Conservation (phyloP, 2,329 filamentous ascomycete genomes). For the Aspergillus pseudotamarii region DNA sequence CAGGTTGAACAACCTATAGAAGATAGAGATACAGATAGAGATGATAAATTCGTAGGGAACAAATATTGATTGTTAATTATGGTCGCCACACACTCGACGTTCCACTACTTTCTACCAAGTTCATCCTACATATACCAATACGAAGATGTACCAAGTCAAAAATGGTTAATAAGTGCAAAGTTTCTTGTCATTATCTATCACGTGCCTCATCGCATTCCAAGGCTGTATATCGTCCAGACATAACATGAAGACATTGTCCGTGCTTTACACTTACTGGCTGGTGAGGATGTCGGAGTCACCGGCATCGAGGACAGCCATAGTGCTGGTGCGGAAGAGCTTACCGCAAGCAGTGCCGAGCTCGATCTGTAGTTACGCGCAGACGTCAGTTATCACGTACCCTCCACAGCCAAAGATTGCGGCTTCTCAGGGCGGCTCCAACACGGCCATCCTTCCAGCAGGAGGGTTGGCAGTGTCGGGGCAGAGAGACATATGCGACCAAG, state of each 20-base stretch:
- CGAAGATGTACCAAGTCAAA: background rate
- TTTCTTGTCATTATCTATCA: conserved; percentile 29
- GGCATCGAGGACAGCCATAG: conserved; percentile 95
- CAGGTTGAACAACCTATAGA: background rate
- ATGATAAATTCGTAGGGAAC: background rate
- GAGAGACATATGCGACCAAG: conserved; percentile 7
- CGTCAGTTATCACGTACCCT: conserved; percentile 56
- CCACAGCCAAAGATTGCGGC: conserved; percentile 62
- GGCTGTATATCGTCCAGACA: conserved; percentile 22
- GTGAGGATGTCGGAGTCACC: conserved; percentile 97
- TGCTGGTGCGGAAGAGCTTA: conserved; percentile 98
- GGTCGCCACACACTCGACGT: background rate
- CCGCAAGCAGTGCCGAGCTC: conserved; percentile 97
- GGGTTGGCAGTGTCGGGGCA: background rate
- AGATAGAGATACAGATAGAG: background rate
- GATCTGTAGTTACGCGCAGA: conserved; percentile 64
- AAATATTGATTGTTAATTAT: background rate
- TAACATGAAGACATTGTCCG: conserved; percentile 21
- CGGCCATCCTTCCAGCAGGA: background rate
- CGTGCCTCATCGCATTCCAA: conserved; percentile 11
- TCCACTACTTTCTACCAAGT: background rate
- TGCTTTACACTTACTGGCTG: conserved; percentile 28
- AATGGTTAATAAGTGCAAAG: conserved; percentile 14
- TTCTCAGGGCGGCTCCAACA: conserved; percentile 75
- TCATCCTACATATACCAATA: background rate